Evolutionary conservation across 2,329 filamentous ascomycete species (phyloP), one percentile per base, ranked within the genome.

Genomic region (Trichoderma koningii): DNA sequence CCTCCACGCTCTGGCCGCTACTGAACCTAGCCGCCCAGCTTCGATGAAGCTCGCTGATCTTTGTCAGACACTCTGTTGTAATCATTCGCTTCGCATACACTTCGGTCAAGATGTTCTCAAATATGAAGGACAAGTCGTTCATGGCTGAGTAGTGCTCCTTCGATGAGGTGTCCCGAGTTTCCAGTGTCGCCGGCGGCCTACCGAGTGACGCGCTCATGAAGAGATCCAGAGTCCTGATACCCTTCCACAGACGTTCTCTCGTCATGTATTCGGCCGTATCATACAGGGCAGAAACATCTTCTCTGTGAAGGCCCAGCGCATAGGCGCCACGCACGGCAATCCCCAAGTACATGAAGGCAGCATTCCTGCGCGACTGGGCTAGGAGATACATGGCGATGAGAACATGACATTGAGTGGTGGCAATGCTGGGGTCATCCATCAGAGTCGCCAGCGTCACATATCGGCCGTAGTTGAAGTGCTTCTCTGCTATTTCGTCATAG

Each of bases 361-460:
- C 56, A 21, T 60, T 60, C 15, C 56, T 38, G n/a, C 56, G 42
- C 23, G 28, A 48, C 5, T 50, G 44, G 7, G 44, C 28, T 0
- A 60, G n/a, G 10, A 60, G 44, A 41, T 60, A 60, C 56, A 41
- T 60, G 28, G 45, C 56, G 1, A 60, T 60, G 1, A 60, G 44
- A 10, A 50, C 56, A 14, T 60, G 56, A 14, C 56, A 60, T 23
- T 60, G 56, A 14, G 56, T 48, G 1, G 44, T 60, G 6, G 28
- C 56, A n/a, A 60, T 60, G 44, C 56, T 60, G 7, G 56, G 56
- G 9, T 48, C 56, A 10, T 60, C 56, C 42, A 60, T 60, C 3
- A 60, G 56, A 38, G 44, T 60, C n/a, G 45, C 42, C 19, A 60
- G 15, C 19, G 42, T 60, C 7, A 60, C 56, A n/a, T 48, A 60